Evolutionary conservation across 305 asterid species (phyloP), one percentile per base, ranked within the genome.

Genomic region (Fraxinus platypoda): DNA sequence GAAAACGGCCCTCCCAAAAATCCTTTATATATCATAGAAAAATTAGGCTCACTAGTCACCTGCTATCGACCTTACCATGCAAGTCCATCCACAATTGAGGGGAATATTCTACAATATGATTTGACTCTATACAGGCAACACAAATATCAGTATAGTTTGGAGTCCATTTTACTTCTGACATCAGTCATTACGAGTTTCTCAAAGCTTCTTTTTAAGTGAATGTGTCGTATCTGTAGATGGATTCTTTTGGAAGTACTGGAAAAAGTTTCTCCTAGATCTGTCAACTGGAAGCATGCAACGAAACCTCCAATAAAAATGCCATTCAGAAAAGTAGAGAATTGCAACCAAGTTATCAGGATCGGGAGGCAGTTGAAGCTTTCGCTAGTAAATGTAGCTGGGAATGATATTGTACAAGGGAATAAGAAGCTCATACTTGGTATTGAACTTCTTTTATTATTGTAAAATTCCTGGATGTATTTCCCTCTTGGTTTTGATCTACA

Each of bases 241-340:
- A 77, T 86, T 84, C 91, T 93, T 85, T 84, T 94, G 86, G 97
- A 94, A 87, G 98, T 90, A 80, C 84, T 93, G 87, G 98, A 94
- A 82, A 94, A 90, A 91, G 86, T 93, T 83, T 86, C 85, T 84
- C 91, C 97, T 8, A 97, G 91, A 88, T 89, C 96, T 8, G 98
- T 93, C 82, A 87, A 88, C 86, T 94, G 97, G 97, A 93, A 90
- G 87, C 95, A 90, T 6, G 92, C 98, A 38, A 87, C 98, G 80
- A 93, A 89, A 88, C 97, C 98, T 82, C 98, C 98, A 17, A 94
- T 94, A 81, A 93, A 94, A 87, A 93, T 92, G 98, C 97, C 94
- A 26, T 95, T 95, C 78, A 85, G 94, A 70, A 95, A 95, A 90
- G 97, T 95, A 43, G 98, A 95, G 88, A 95, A 95, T 83, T 93